phyloP scores from a whole-genome alignment of 2,329 filamentous ascomycete species.

The Diaporthe sp. region DNA sequence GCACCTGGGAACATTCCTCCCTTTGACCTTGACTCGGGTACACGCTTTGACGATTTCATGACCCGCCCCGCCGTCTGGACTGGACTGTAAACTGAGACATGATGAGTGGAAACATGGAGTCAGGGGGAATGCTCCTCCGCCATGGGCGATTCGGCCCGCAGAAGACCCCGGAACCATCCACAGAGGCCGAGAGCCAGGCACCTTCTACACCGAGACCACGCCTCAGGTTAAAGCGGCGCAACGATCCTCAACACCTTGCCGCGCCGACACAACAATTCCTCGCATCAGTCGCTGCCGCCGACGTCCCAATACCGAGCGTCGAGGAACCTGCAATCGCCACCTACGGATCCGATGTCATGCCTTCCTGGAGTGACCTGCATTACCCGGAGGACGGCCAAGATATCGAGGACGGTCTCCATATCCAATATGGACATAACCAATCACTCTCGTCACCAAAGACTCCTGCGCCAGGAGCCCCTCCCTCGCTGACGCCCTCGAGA shows the following conservation, averaged over 20 bases:
- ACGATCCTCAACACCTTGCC: constrained; percentile 61
- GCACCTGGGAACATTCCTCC: constrained; percentile 14
- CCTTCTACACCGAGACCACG: constrained; percentile 67
- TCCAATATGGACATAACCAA: constrained; percentile 53
- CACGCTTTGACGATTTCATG: constrained; percentile 25
- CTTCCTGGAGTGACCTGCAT: constrained; percentile 57
- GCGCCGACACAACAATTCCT: constrained; percentile 76
- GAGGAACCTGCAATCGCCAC: constrained; percentile 63
- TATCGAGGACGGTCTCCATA: constrained; percentile 43
- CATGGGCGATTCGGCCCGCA: constrained; percentile 61
- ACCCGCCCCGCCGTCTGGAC: constrained; percentile 7
- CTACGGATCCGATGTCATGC: constrained; percentile 38
- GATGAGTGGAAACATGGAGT: constrained; percentile 37
- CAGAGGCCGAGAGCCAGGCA: constrained; percentile 53
- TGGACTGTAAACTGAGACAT: constrained; percentile 32
- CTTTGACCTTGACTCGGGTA: constrained; percentile 10
- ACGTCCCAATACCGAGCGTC: constrained; percentile 75
- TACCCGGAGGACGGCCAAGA: constrained; percentile 46
- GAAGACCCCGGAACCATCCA: constrained; percentile 67
- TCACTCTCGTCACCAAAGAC: constrained; percentile 71
- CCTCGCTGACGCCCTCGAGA: constrained; percentile 59
- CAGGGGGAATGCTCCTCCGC: constrained; percentile 27
- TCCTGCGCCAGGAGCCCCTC: constrained; percentile 63
- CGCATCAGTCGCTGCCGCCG: constrained; percentile 75
- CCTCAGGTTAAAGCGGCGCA: constrained; percentile 68